A percentile compares a stretch with the other conserved stretches of the same genome.
phyloP scores from a whole-genome alignment of 257 asterid species.

The Solanum chiquidenum region DNA sequence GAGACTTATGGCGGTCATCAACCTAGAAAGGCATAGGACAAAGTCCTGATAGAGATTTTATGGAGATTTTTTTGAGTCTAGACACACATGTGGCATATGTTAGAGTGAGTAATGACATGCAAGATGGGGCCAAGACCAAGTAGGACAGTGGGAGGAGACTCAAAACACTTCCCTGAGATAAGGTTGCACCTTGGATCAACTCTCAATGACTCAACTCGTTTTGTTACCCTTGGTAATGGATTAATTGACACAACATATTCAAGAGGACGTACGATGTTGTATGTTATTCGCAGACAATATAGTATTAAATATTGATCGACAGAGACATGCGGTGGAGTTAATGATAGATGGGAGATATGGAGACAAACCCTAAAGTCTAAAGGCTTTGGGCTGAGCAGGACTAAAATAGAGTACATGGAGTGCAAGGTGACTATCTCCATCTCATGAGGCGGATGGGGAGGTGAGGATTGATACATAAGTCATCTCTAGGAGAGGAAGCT shows the following conservation, averaged over 20 bases:
- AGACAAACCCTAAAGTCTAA: neutral
- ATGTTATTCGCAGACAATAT: neutral
- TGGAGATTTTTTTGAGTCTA: neutral
- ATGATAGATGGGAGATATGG: neutral
- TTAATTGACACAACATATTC: neutral
- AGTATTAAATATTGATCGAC: neutral
- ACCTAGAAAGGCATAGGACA: neutral
- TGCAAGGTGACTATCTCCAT: neutral
- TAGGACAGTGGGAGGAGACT: neutral
- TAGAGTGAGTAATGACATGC: neutral
- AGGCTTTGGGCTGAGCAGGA: neutral
- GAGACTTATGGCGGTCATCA: neutral
- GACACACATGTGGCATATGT: neutral
- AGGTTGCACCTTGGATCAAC: too few relatives aligned
- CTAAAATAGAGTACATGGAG: neutral
- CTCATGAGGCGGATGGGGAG: neutral
- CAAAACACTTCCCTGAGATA: neutral
- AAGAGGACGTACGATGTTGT: neutral
- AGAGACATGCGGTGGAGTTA: neutral
- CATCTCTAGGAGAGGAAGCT: neutral
- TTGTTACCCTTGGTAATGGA: neutral
- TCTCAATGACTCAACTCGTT: neutral
- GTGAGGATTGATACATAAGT: neutral
- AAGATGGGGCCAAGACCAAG: neutral
- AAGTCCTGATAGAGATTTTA: neutral